A percentile compares a stretch with the other conserved stretches of the same genome.
Conservation (phyloP, 768 basidiomycete species). For the Termitomyces sp. region DNA sequence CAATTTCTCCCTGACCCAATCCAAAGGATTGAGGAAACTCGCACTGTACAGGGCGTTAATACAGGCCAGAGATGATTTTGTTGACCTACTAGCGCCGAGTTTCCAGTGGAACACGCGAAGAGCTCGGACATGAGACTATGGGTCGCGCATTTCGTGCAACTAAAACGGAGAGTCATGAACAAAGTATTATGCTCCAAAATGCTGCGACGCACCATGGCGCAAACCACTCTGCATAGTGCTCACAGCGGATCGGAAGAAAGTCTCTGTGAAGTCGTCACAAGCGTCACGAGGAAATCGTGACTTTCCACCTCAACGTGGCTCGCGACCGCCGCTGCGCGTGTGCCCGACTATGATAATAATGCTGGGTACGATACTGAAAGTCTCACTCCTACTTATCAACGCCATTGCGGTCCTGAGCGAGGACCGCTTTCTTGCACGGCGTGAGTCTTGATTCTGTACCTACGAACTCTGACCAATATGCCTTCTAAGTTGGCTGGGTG, state of each 20-base stretch:
- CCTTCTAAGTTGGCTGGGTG: slow-evolving; percentile 73
- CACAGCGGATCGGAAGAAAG: slow-evolving; percentile 5
- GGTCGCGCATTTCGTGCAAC: slow-evolving; percentile 6
- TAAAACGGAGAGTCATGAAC: not conserved
- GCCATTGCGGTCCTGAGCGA: slow-evolving; percentile 94
- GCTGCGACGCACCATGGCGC: slow-evolving; percentile 17
- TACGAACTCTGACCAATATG: slow-evolving; percentile 14
- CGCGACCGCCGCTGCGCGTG: slow-evolving; percentile 11
- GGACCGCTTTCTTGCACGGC: slow-evolving; percentile 90
- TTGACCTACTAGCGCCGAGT: slow-evolving; percentile 39
- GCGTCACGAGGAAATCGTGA: slow-evolving; percentile 7
- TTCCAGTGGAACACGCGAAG: slow-evolving; percentile 26
- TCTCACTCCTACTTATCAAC: slow-evolving; percentile 84
- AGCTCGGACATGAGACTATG: slow-evolving; percentile 5
- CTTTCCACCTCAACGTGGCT: slow-evolving; percentile 8
- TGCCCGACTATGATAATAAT: slow-evolving; percentile 36
- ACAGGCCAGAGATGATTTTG: not conserved
- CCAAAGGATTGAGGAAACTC: slow-evolving; percentile 52
- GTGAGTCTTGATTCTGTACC: slow-evolving; percentile 39
- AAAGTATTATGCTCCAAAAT: slow-evolving; percentile 5
- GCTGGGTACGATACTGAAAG: slow-evolving; percentile 77
- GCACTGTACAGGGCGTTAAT: slow-evolving; percentile 20
- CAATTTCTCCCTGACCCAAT: slow-evolving; percentile 61
- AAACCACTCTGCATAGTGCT: slow-evolving; percentile 16
- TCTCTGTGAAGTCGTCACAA: slow-evolving; percentile 9